Percentiles rank a stretch among this genome's conserved stretches.
These are phyloP conservation scores for Saccharomyces cerevisiae DNA, from an alignment of 805 yeast genomes.

Conservation along the genomic window DNA sequence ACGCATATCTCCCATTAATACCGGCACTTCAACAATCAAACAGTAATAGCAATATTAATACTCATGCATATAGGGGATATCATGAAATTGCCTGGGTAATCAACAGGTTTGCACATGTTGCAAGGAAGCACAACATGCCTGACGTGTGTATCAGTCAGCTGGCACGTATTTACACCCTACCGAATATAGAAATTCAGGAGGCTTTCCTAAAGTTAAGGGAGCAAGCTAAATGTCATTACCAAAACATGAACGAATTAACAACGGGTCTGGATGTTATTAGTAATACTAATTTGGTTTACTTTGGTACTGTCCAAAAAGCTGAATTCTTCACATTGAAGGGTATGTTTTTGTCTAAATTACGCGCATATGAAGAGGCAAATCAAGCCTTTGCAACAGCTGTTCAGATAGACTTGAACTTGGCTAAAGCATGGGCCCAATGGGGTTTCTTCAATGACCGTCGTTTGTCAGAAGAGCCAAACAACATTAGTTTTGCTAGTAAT, in stretches of 20 bases:
- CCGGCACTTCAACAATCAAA: constrained; percentile 72
- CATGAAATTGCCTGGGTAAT: constrained; percentile 99
- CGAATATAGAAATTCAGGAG: constrained; percentile 96
- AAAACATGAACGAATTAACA: constrained; percentile 78
- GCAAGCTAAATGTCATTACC: constrained; percentile 96
- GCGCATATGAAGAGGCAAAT: constrained; percentile 89
- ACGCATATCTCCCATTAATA: constrained; percentile 85
- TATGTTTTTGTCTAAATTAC: constrained; percentile 88
- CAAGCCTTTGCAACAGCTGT: constrained; percentile 98
- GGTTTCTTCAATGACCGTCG: constrained; percentile 89
- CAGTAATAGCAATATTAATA: constrained; percentile 64
- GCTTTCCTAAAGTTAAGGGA: constrained; percentile 92
- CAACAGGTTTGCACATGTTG: constrained; percentile 96
- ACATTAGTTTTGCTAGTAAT: constrained; percentile 77
- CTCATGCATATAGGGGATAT: constrained; percentile 94
- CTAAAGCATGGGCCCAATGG: constrained; percentile 99
- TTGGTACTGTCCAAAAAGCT: constrained; percentile 96
- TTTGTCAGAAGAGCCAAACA: constrained; percentile 73
- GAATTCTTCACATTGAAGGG: constrained; percentile 97
- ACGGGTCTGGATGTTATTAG: constrained; percentile 96
- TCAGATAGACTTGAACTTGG: constrained; percentile 85
- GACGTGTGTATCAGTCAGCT: constrained; percentile 91
- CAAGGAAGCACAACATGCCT: constrained; percentile 92
- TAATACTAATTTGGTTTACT: constrained; percentile 90
- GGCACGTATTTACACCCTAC: constrained; percentile 88